These are phyloP conservation scores for Imleria badia DNA, from an alignment of 768 basidiomycete species.

Conservation along the genomic window DNA sequence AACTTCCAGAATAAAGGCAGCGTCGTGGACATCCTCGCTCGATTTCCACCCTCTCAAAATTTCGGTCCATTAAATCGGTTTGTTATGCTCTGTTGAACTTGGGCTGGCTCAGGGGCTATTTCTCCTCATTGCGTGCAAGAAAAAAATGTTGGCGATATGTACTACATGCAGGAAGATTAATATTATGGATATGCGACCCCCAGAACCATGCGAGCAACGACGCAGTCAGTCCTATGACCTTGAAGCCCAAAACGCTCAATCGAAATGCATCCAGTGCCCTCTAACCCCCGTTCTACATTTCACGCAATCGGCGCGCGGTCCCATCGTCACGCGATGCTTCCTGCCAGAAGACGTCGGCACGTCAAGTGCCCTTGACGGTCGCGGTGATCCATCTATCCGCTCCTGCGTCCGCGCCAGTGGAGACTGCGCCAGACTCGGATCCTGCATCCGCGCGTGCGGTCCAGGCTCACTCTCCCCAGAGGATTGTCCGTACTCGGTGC, in stretches of 20 bases:
- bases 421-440: neutral
- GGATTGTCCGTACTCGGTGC: slow-evolving; percentile 1
- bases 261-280: slow-evolving; percentile 73
- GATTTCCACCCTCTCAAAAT: slow-evolving; percentile 12
- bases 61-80: slow-evolving; percentile 9
- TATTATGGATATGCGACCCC: slow-evolving; percentile 1
- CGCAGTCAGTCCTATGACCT: no score
- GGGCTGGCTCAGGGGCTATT: slow-evolving; percentile 1
- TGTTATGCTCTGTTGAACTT: slow-evolving; percentile 29
- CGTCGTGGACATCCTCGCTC: slow-evolving; percentile 68
- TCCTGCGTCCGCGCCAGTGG: slow-evolving; percentile 7
- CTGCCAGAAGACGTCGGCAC: slow-evolving; percentile 22
- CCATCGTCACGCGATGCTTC: slow-evolving; percentile 64
- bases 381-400: slow-evolving; percentile 16
- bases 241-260: slow-evolving; percentile 32
- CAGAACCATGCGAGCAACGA: no score
- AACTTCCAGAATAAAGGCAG: slow-evolving; percentile 94
- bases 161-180: slow-evolving; percentile 10
- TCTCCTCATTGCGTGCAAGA: no score
- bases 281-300: slow-evolving; percentile 65
- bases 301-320: slow-evolving; percentile 65
- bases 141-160: neutral
- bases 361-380: slow-evolving; percentile 13
- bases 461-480: neutral
- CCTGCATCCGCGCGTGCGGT: slow-evolving; percentile 4